Evolutionary conservation across 768 basidiomycete species (phyloP), one percentile per base, ranked within the genome.

Genomic region (Pisolithus sp.): DNA sequence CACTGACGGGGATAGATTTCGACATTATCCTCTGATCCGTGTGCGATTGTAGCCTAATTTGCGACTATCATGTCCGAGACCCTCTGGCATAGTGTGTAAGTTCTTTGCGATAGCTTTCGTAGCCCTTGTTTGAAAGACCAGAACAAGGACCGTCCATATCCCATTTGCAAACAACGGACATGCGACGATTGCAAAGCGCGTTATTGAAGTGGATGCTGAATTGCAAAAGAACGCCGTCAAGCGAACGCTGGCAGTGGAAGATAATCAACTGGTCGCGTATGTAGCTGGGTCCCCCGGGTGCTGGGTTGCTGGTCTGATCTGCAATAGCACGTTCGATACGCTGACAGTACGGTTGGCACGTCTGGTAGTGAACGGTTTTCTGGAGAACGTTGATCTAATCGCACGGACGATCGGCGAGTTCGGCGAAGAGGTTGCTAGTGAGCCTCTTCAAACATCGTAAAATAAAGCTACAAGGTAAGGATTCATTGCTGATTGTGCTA

Each of bases 351-450:
- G 93, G 34, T 71, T 95, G n/a, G 85, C 90, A 3, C 80, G 93
- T 51, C 74, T 96, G 45, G 81, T 86, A 0, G 75, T 87, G 46
- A 96, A 96, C 59, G 84, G 83, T 13, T 94, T 89, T 69, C 75
- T 96, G 44, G 93, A 95, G 63, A 93, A 93, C 59, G 77, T 93
- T 30, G 90, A 94, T 63, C 76, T 96, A 34, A 81, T 94, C 45
- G 77, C 85, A 12, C 82, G 89, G 38, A 94, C 92, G 18, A 74
- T 96, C 54, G 79, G 80, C 44, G 82, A 85, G 55, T 95, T 93
- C 66, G 84, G 83, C 10, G 81, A 85, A 50, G 81, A 85, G 51
- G 83, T 86, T 17, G 77, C 61, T 51, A 61, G 57, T 20, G 56
- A 31, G 6, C 49, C 55, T 10, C 46, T 15, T 20, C 46, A 31